phyloP scores from a whole-genome alignment of 129 eudicot species.

The Mikania micrantha region DNA sequence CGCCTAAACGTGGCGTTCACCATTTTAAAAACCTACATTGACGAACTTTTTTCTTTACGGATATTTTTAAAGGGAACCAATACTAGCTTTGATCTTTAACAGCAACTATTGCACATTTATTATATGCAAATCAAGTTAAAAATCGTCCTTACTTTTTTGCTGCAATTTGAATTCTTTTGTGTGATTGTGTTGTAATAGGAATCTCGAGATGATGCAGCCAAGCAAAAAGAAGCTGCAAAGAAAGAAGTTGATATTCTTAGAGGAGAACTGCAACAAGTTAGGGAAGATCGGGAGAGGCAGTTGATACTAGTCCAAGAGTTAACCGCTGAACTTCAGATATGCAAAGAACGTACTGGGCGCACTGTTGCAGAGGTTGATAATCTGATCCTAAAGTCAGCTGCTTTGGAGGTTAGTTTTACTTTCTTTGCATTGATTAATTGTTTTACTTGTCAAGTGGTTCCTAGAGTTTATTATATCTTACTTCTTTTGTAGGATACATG shows the following conservation, averaged over 20 bases:
- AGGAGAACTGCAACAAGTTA: conserved; percentile 47
- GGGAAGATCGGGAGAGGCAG: conserved; percentile 53
- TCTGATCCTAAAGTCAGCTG: conserved; percentile 25
- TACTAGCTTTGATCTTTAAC: neutral
- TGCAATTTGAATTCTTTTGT: neutral
- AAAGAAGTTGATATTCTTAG: conserved; percentile 42
- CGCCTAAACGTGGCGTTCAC: too few species aligned
- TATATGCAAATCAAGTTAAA: neutral
- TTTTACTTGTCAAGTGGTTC: neutral
- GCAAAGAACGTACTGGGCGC: conserved; percentile 38
- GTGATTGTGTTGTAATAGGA: conserved; percentile 26
- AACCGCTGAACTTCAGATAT: conserved; percentile 22
- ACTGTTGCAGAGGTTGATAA: conserved; percentile 28
- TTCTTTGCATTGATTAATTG: neutral
- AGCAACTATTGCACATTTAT: too few species aligned
- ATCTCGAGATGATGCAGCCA: conserved; percentile 38
- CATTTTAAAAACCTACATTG: neutral
- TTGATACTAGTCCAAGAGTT: conserved; percentile 37
- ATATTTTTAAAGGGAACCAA: neutral
- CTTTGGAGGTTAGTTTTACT: conserved; percentile 44
- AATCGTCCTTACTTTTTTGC: neutral
- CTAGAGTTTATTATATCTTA: neutral
- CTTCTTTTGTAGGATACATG: conserved; percentile 35
- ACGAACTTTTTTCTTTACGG: neutral
- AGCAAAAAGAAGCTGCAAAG: conserved; percentile 44